Evolutionary conservation across 805 yeast genomes (phyloP), one percentile per base, ranked within the genome.

Genomic region (Kuraishia cidri): DNA sequence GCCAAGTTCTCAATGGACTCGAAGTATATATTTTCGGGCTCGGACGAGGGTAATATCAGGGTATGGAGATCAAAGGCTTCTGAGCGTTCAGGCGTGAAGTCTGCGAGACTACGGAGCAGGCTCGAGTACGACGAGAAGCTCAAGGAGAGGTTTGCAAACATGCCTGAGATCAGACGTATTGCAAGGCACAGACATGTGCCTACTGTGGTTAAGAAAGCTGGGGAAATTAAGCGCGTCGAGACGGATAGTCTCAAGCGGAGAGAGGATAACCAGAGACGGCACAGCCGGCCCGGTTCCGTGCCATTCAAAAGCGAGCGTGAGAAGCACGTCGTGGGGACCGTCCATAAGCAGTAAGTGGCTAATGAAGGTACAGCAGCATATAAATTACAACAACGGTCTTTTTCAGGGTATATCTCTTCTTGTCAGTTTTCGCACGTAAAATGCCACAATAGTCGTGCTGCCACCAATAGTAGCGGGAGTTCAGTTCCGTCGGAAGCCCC

Each of bases 111-210:
- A 58, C 74, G 92, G 53, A 60, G 78, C 46, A 84, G 85, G 57
- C 62, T 87, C 46, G 96, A 90, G 57, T 90, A 92, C 58, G 95
- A 86, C 54, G 83, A 75, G 34, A 90, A 94, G 31, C 71, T 92
- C 56, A 88, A 88, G 58, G 94, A 90, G 50, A 72, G 95, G 52
- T 92, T 74, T 68, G 84, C 84, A 62, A 79, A 79, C 62, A 88
- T 92, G 97, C 98, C 98, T 1, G 98, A 92, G 58, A 81, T 92
- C 49, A 75, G 75, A 50, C 72, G 97, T 47, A 92, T 92, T 40
- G 63, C 86, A 19, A 75, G 88, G 57, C 97, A 92, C 60, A 76
- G 98, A 56, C 97, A 92, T 53, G 67, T 90, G 34, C 98, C 99
- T 15, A 62, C 63, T 37, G 83, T 80, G 31, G 73, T 92, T 44